Evolutionary conservation across 345 rosid species (phyloP), one percentile per base, ranked within the genome.

Genomic region (Citrus maxima): DNA sequence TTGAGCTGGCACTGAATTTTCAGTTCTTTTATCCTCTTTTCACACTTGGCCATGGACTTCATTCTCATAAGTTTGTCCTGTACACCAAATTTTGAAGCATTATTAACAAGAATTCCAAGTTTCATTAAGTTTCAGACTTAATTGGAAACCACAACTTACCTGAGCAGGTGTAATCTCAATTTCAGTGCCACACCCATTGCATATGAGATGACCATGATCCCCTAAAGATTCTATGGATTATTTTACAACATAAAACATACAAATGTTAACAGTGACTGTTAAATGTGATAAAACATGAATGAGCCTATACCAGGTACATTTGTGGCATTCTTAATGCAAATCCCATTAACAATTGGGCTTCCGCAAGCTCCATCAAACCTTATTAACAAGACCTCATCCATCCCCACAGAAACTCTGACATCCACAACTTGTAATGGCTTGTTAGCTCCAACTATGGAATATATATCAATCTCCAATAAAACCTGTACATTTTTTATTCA

Each of bases 371-470:
- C 81, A 81, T 82, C 80, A 75, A 88, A 88, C 77, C 82, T 88
- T 65, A 86, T 42, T 18, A 46, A 55, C 22, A 88, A 22, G 22
- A 22, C 27, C 65, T 82, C 88, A 74, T 81, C 84, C 64, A 69
- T 77, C 79, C 73, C 77, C 75, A 88, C 87, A 3, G 72, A 76
- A 42, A 83, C 86, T 76, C 77, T 79, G 3, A 78, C 67, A 34
- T 86, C 86, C 37, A 81, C 88, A 58, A 84, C 82, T 78, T 86
- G 88, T 56, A 86, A 54, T 7, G 88, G 86, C 72, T 81, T 84
- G 61, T 88, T 88, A 34, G 85, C 86, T 74, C 90, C 90, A 74
- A 86, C 89, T 38, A 86, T 66, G 27, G 88, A 79, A 73, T 80
- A 88, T 46, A 88, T 71, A 79, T 88, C 90, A 62, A 88, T 74